These are phyloP conservation scores for Tolypocladium amazonense DNA, from an alignment of 2,329 filamentous ascomycete species.

Conservation along the genomic window DNA sequence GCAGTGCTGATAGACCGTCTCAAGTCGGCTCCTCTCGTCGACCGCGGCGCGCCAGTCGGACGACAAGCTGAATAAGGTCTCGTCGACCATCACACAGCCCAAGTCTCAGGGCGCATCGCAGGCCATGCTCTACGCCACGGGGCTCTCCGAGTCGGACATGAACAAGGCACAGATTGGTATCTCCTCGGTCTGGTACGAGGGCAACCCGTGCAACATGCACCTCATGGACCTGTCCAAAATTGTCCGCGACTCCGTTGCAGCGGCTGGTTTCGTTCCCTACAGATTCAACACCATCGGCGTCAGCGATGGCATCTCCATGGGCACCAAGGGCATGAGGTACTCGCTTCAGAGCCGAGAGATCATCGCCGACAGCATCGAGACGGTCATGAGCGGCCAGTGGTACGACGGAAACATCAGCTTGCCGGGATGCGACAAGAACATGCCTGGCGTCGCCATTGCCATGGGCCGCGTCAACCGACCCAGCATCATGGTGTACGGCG, in stretches of 20 bases:
- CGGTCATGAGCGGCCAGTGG: slow-evolving; percentile 98
- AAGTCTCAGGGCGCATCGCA: slow-evolving; percentile 98
- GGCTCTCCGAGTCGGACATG: slow-evolving; percentile 77
- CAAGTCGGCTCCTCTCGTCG: slow-evolving; percentile 39
- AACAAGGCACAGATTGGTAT: slow-evolving; percentile 96
- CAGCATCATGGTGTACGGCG: slow-evolving; percentile 95
- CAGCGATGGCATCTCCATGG: slow-evolving; percentile 96
- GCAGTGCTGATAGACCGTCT: neutral
- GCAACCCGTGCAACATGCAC: slow-evolving; percentile 99
- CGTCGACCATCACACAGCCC: slow-evolving; percentile 79
- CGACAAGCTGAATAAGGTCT: slow-evolving; percentile 70
- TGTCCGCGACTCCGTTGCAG: slow-evolving; percentile 50
- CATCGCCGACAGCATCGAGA: slow-evolving; percentile 97
- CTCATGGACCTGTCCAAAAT: slow-evolving; percentile 77
- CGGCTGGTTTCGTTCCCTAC: slow-evolving; percentile 78
- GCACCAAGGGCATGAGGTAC: slow-evolving; percentile 93
- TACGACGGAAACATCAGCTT: slow-evolving; percentile 97
- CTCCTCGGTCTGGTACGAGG: slow-evolving; percentile 95
- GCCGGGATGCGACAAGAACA: slow-evolving; percentile 98
- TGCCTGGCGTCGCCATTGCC: slow-evolving; percentile 85
- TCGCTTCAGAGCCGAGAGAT: slow-evolving; percentile 90
- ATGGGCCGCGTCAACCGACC: slow-evolving; percentile 94
- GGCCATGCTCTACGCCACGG: slow-evolving; percentile 97
- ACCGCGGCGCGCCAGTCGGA: slow-evolving; percentile 38
- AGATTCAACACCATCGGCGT: slow-evolving; percentile 99